Evolutionary conservation across 176 grass and related monocot species (phyloP), one percentile per base, ranked within the genome.

Genomic region (Avena eriantha): DNA sequence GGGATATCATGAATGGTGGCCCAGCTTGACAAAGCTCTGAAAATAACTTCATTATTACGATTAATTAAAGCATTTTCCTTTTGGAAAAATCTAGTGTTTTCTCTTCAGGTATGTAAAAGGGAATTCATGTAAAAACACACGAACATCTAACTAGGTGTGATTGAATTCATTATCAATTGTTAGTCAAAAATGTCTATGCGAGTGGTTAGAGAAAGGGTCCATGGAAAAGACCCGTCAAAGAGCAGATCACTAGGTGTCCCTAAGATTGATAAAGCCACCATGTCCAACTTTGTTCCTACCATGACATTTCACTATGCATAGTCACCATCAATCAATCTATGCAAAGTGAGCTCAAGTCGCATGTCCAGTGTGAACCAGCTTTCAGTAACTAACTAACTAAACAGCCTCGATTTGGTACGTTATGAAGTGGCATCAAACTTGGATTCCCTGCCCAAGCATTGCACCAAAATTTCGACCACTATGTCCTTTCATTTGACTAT

Each of bases 401-500:
- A 26, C 74, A 43, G 16, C 50, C 64, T 84, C 81, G 87, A 41
- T 79, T 84, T 39, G 53, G 14, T 49, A 4, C 70, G 71, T 15
- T 3, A 3, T 39, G 8, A 3, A 75, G 43, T 19, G 49, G 50
- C 86, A 87, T 76, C 82, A 77, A 81, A 81, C 68, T 76, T 80
- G 19, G 89, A 88, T 88, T 91, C 89, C 78, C 77, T 84, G 69
- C 14, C 14, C 59, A 35, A 72, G 45, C 71, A 55, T 16, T 69
- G 89, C 81, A 70, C 77, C 77, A 51, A 85, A 91, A 88, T 82
- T 88, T 85, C 48, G 48, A 87, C 51, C 47, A 49, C 58, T 46
- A 49, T 35, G 63, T 80, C 76, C 59, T 50, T 69, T 84, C 36
- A 39, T 84, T 91, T 87, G 89, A 91, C 89, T 34, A 86, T 71